These are phyloP conservation scores for Podila verticillata DNA, from an alignment of 192 early-diverging fungal species.

Conservation along the genomic window DNA sequence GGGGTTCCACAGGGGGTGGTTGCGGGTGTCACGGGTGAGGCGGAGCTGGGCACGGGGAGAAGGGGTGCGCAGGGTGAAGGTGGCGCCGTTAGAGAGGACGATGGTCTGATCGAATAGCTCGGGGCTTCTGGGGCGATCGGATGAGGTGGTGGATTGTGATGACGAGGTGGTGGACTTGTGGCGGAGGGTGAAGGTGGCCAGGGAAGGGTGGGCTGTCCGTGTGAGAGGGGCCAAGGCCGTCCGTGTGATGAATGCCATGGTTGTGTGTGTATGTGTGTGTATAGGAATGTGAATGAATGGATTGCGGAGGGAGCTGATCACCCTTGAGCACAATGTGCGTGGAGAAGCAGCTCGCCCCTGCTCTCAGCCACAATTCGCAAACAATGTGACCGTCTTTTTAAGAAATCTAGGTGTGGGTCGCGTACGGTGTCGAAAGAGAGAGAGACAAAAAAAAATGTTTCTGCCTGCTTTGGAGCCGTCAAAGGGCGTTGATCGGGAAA, in stretches of 20 bases:
- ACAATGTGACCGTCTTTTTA: too few relatives aligned
- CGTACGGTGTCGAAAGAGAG: too few relatives aligned
- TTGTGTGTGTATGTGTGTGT: neutral
- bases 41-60: slow-evolving; percentile 87
- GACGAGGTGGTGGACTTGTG: slow-evolving; percentile 20
- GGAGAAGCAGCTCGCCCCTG: too few relatives aligned
- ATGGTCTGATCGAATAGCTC: slow-evolving; percentile 86
- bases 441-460: too few relatives aligned
- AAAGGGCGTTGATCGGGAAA: too few relatives aligned
- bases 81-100: slow-evolving; percentile 89
- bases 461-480: too few relatives aligned
- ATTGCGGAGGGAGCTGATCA: too few relatives aligned
- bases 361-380: too few relatives aligned
- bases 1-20: slow-evolving; percentile 95
- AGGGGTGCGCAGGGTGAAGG: slow-evolving; percentile 82
- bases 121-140: slow-evolving; percentile 52
- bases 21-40: slow-evolving; percentile 92
- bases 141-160: neutral
- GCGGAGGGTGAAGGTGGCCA: slow-evolving; percentile 14
- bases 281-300: neutral
- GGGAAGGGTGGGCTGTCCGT: slow-evolving; percentile 9
- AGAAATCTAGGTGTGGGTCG: too few relatives aligned
- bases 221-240: slow-evolving; percentile 20
- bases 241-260: slow-evolving; percentile 34
- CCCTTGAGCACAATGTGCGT: too few relatives aligned